phyloP scores from a whole-genome alignment of 108 stramenopile genomes.

The Phaeodactylum tricornutum region DNA sequence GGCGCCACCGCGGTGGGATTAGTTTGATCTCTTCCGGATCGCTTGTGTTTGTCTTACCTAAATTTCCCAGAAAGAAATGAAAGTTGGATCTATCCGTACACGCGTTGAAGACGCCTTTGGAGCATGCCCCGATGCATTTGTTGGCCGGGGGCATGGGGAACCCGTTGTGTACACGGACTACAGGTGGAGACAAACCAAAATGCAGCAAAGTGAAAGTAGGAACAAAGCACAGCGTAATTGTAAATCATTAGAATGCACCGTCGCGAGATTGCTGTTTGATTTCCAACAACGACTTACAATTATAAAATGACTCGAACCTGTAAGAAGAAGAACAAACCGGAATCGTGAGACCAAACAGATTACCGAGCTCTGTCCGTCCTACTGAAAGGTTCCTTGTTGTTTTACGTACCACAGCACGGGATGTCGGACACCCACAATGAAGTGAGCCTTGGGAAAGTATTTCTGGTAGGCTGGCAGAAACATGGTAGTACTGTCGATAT shows the following conservation, averaged over 20 bases:
- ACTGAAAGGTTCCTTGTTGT: neutral
- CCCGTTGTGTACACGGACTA: constrained; percentile 44
- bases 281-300: no score
- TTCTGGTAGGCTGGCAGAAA: constrained; percentile 17
- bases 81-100: constrained; percentile 67
- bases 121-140: constrained; percentile 23
- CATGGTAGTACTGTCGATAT: constrained; percentile 24
- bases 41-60: constrained; percentile 21
- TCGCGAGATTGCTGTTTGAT: no score
- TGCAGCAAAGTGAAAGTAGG: no score
- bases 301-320: constrained; percentile 59
- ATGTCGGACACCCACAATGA: constrained; percentile 65
- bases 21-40: constrained; percentile 12
- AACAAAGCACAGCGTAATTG: no score
- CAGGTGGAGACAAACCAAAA: no score
- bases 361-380: neutral
- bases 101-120: constrained; percentile 17
- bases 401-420: constrained; percentile 41
- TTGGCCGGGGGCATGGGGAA: constrained; percentile 34
- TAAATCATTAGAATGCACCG: no score
- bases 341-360: neutral
- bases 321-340: neutral
- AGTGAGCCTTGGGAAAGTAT: constrained; percentile 46
- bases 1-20: neutral
- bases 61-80: constrained; percentile 33